Evolutionary conservation across 805 yeast genomes (phyloP).

Genomic region (Candida ortonii): DNA sequence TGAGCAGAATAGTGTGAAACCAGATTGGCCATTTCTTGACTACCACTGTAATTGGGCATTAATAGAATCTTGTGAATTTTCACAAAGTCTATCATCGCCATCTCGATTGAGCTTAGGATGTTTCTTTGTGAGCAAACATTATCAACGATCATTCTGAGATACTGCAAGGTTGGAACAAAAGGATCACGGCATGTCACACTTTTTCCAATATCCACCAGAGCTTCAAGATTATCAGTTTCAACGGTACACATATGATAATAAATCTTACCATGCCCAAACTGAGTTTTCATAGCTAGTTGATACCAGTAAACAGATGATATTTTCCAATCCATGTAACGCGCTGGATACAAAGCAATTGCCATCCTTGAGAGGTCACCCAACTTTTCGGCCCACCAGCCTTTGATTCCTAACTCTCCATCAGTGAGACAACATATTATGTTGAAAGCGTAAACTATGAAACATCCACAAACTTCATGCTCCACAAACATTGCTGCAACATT

Average conservation of each 20-base stretch:
- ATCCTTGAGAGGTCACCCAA: slow-evolving; percentile 82
- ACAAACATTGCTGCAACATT: slow-evolving; percentile 66
- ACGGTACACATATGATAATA: slow-evolving; percentile 88
- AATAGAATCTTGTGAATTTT: slow-evolving; percentile 67
- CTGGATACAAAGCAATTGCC: slow-evolving; percentile 82
- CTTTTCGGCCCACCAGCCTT: slow-evolving; percentile 81
- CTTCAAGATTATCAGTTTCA: slow-evolving; percentile 72
- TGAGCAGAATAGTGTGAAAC: slow-evolving; percentile 64
- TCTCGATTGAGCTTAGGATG: slow-evolving; percentile 55
- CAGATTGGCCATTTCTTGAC: slow-evolving; percentile 52
- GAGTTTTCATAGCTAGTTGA: slow-evolving; percentile 63
- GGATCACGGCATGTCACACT: slow-evolving; percentile 79
- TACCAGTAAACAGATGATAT: slow-evolving; percentile 83
- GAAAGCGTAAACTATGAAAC: slow-evolving; percentile 71
- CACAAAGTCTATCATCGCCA: slow-evolving; percentile 58
- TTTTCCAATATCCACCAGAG: slow-evolving; percentile 75
- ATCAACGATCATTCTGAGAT: slow-evolving; percentile 73
- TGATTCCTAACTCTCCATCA: slow-evolving; percentile 54
- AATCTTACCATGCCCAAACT: slow-evolving; percentile 80
- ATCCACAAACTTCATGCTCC: slow-evolving; percentile 75
- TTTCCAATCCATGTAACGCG: slow-evolving; percentile 83
- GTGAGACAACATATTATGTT: slow-evolving; percentile 53
- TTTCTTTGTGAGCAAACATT: slow-evolving; percentile 67
- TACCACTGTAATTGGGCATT: slow-evolving; percentile 55
- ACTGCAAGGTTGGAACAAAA: slow-evolving; percentile 78